These are phyloP conservation scores for Argentina anserina DNA, from an alignment of 306 rosid genomes.

Conservation along the genomic window DNA sequence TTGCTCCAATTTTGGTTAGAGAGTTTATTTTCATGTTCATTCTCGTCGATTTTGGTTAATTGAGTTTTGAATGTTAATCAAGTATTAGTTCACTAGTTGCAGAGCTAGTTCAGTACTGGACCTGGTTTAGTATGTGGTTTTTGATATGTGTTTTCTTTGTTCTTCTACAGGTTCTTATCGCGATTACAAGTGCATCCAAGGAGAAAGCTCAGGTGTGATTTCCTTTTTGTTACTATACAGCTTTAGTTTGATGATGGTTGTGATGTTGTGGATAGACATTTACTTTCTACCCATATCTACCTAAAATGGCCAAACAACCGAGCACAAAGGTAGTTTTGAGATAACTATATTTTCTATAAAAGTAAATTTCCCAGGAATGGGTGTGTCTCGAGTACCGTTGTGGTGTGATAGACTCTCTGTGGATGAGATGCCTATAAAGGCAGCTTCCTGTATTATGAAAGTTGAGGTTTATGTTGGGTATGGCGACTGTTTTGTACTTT, in stretches of 20 bases:
- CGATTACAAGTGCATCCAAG: slow-evolving; percentile 72
- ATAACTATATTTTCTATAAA: neutral
- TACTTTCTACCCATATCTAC: neutral
- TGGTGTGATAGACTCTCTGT: neutral
- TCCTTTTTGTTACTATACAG: slow-evolving; percentile 2
- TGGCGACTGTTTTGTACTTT: neutral
- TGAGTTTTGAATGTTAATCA: no score
- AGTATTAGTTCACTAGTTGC: neutral
- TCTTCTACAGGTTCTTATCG: slow-evolving; percentile 72
- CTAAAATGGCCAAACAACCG: neutral
- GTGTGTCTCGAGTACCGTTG: neutral
- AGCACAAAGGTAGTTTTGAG: neutral
- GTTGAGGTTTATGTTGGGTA: neutral
- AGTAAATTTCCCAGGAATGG: neutral
- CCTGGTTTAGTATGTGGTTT: slow-evolving; percentile 20
- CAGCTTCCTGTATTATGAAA: neutral
- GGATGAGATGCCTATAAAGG: neutral
- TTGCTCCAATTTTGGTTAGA: neutral
- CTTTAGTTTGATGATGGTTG: neutral
- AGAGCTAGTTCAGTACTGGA: neutral
- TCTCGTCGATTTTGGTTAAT: neutral
- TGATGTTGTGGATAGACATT: neutral
- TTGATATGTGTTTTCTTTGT: slow-evolving; percentile 3
- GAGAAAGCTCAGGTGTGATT: slow-evolving; percentile 86
- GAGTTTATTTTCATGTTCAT: slow-evolving; percentile 1